These are phyloP conservation scores for Diaporthe amygdali DNA, from an alignment of 2,329 filamentous ascomycete species.

Conservation along the genomic window DNA sequence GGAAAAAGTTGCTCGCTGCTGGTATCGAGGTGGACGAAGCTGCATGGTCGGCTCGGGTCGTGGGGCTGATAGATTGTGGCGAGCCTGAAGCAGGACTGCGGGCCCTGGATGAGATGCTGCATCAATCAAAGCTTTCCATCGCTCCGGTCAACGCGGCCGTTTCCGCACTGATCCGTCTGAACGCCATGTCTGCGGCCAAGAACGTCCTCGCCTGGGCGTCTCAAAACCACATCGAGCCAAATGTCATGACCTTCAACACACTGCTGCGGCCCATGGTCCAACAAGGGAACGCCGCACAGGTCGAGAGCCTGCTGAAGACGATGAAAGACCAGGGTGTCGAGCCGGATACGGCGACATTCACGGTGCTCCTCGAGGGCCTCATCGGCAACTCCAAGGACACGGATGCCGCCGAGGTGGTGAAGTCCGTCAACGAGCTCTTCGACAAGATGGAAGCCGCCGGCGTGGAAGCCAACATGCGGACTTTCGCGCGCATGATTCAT, in stretches of 20 bases:
- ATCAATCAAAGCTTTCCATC: constrained; percentile 43
- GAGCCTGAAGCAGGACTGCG: constrained; percentile 61
- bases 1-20: constrained; percentile 65
- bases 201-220: constrained; percentile 65
- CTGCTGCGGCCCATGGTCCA: constrained; percentile 67
- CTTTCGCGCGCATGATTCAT: constrained; percentile 75
- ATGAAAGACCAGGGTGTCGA: constrained; percentile 63
- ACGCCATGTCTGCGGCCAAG: constrained; percentile 53
- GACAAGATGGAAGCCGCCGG: constrained; percentile 61
- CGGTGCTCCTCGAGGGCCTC: constrained; percentile 70
- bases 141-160: constrained; percentile 74
- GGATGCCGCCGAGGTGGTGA: constrained; percentile 53
- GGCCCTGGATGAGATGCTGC: constrained; percentile 71
- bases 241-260: constrained; percentile 70
- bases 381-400: constrained; percentile 47
- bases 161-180: constrained; percentile 60
- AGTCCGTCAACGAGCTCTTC: constrained; percentile 60
- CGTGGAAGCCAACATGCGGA: constrained; percentile 63
- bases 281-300: constrained; percentile 50
- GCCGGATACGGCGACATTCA: constrained; percentile 74
- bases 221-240: constrained; percentile 58
- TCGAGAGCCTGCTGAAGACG: constrained; percentile 56
- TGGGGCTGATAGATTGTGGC: constrained; percentile 64
- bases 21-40: constrained; percentile 65
- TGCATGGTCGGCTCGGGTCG: constrained; percentile 75